phyloP scores from a whole-genome alignment of 176 grass and related monocot genomes.

The Poa annua region DNA sequence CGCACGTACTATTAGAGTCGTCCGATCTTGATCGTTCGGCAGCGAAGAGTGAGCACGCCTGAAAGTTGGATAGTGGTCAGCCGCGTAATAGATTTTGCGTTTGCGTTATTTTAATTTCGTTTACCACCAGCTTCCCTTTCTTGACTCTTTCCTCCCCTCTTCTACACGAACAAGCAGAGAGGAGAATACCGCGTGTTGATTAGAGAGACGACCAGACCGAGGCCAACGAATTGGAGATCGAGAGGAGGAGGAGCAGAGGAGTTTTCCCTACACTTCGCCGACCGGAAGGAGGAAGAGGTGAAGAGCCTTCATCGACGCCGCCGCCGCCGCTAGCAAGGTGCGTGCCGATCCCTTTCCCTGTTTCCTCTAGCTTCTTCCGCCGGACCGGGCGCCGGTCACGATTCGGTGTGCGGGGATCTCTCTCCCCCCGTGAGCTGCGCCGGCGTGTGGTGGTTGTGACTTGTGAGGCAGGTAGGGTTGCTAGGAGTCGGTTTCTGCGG shows the following conservation, averaged over 20 bases:
- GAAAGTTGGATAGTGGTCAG: too few relatives aligned
- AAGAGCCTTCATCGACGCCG: neutral
- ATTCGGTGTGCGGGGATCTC: neutral
- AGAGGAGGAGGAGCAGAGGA: neutral
- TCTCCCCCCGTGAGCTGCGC: neutral
- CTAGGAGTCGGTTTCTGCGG: neutral
- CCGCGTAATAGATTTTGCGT: too few relatives aligned
- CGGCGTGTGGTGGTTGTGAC: neutral
- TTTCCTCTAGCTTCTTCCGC: neutral
- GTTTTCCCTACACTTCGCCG: neutral
- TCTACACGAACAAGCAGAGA: neutral
- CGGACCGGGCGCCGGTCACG: neutral
- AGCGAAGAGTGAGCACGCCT: too few relatives aligned
- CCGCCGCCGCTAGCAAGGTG: neutral
- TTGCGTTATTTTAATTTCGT: neutral
- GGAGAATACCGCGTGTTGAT: conserved; percentile 9
- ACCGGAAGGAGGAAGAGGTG: neutral
- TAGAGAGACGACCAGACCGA: conserved; percentile 27
- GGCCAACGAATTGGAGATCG: neutral
- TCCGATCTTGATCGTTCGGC: too few relatives aligned
- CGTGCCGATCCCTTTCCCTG: neutral
- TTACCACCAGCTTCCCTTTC: conserved; percentile 23
- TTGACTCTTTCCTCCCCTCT: conserved; percentile 1
- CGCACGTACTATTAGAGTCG: too few relatives aligned
- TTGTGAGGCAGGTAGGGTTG: neutral